Percentiles rank a stretch among this genome's conserved stretches.
Evolutionary conservation across 108 stramenopile species (phyloP).

Genomic region (Cyclostephanos tholiformis): DNA sequence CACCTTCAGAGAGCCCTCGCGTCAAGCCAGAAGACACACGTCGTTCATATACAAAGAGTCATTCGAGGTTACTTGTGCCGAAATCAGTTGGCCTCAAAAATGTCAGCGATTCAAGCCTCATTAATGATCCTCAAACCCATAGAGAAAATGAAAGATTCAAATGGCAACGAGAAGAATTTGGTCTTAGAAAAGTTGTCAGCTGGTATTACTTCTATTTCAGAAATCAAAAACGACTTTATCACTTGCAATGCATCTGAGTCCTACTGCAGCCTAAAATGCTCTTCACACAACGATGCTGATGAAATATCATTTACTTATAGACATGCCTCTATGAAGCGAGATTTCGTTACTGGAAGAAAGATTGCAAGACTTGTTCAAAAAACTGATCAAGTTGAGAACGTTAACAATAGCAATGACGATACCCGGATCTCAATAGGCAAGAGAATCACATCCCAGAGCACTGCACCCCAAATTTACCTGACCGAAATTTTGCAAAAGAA

Average conservation of each 20-base stretch:
- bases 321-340: neutral
- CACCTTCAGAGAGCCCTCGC: constrained; percentile 9
- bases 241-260: neutral
- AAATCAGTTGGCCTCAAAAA: neutral
- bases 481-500: neutral
- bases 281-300: neutral
- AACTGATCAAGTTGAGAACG: neutral
- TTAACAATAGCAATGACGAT: too few relatives aligned
- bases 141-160: too few relatives aligned
- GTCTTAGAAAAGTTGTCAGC: too few relatives aligned
- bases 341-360: neutral
- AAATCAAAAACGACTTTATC: too few relatives aligned
- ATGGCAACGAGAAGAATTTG: too few relatives aligned
- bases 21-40: constrained; percentile 6
- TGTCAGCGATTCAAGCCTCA: neutral
- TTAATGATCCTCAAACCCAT: neutral
- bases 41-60: neutral
- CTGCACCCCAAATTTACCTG: neutral
- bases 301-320: constrained; percentile 1
- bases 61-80: constrained; percentile 11
- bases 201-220: too few relatives aligned
- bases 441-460: neutral
- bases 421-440: too few relatives aligned
- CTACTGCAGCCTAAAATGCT: neutral
- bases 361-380: neutral